These are phyloP conservation scores for Aspergillus asperescens DNA, from an alignment of 495 filamentous ascomycete genomes.

Conservation along the genomic window DNA sequence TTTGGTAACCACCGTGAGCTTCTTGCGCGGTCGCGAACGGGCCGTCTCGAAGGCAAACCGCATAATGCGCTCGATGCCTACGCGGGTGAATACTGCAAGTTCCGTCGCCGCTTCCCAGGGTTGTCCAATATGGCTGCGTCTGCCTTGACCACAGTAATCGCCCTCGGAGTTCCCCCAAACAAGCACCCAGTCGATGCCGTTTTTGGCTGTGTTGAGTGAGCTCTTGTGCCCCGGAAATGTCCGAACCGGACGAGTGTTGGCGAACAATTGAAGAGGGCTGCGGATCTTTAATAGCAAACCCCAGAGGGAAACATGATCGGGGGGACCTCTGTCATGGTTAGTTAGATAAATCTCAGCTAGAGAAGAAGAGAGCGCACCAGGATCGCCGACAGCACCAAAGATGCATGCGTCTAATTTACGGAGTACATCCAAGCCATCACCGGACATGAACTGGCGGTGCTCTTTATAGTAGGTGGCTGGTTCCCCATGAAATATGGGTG, in stretches of 20 bases:
- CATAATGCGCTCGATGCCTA: constrained; percentile 51
- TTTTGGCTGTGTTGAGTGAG: constrained; percentile 38
- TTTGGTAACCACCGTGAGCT: constrained; percentile 54
- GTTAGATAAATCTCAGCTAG: background rate
- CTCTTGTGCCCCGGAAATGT: constrained; percentile 46
- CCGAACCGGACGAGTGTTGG: constrained; percentile 49
- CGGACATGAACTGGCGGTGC: constrained; percentile 47
- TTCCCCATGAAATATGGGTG: constrained; percentile 47
- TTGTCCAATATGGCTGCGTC: constrained; percentile 43
- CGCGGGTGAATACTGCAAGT: constrained; percentile 50
- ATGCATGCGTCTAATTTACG: constrained; percentile 50
- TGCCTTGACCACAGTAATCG: constrained; percentile 53
- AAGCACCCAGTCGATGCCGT: constrained; percentile 51
- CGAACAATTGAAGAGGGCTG: constrained; percentile 50
- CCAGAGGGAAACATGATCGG: constrained; percentile 54
- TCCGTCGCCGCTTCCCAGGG: constrained; percentile 52
- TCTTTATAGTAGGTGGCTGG: constrained; percentile 47
- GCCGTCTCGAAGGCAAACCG: constrained; percentile 53
- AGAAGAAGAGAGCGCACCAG: constrained; percentile 31
- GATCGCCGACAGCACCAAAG: constrained; percentile 54
- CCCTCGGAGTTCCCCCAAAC: constrained; percentile 54
- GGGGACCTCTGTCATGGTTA: constrained; percentile 39
- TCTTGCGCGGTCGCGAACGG: constrained; percentile 38
- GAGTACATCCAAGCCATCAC: constrained; percentile 44
- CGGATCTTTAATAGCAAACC: constrained; percentile 50